phyloP scores from a whole-genome alignment of 805 yeast species.

The Tetrapisispora namnaoensis region DNA sequence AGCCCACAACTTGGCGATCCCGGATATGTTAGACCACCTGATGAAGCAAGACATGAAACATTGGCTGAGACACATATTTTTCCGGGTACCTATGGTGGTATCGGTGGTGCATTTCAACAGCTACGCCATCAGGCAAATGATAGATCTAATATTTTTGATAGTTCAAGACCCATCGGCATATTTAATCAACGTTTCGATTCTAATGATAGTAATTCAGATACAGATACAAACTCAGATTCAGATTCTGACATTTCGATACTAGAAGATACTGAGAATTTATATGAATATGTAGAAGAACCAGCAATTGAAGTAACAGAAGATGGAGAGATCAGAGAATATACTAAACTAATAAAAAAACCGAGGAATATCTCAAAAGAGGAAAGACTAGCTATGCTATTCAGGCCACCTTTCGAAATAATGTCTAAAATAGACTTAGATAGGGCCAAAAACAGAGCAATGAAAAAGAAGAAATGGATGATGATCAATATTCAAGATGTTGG shows the following conservation, averaged over 20 bases:
- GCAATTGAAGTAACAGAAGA: conserved; percentile 28
- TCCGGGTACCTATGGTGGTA: conserved; percentile 31
- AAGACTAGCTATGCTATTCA: conserved; percentile 69
- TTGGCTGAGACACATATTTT: conserved; percentile 36
- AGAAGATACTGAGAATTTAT: conserved; percentile 32
- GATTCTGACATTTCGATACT: conserved; percentile 28
- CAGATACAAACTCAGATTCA: conserved; percentile 32
- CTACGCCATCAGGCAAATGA: conserved; percentile 13
- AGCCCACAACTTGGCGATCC: conserved; percentile 23
- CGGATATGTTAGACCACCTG: conserved; percentile 59
- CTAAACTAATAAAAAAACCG: conserved; percentile 21
- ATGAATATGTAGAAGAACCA: conserved; percentile 27
- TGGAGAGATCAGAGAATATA: conserved; percentile 30
- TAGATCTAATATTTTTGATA: conserved; percentile 28
- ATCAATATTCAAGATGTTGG: conserved; percentile 79
- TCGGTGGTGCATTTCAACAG: conserved; percentile 29
- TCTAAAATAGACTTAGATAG: conserved; percentile 54
- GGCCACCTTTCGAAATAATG: conserved; percentile 92
- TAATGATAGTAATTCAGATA: conserved; percentile 8
- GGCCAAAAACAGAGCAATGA: conserved; percentile 59
- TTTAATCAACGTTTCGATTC: conserved; percentile 29
- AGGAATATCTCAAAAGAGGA: conserved; percentile 28
- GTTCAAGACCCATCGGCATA: conserved; percentile 26
- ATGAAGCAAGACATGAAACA: conserved; percentile 60
- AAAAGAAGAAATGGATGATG: conserved; percentile 66